Conservation (phyloP, 2,329 filamentous ascomycete genomes). For the Diaporthe sp. region DNA sequence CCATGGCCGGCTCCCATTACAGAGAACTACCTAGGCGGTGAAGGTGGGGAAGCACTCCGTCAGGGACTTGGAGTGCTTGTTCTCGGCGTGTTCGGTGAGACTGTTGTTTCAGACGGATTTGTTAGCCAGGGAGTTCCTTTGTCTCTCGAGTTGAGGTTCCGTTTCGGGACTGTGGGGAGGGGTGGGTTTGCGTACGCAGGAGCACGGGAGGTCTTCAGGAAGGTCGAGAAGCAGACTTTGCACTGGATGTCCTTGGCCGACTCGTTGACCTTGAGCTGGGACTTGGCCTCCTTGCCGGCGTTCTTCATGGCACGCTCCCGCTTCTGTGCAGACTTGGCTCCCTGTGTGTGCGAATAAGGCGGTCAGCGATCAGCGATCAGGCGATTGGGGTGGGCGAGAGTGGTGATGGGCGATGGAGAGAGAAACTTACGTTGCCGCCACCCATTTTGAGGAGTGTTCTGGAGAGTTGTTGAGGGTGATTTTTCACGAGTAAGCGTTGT, state of each 20-base stretch:
- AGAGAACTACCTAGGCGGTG: slow-evolving; percentile 43
- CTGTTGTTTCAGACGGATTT: slow-evolving; percentile 51
- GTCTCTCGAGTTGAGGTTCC: no score
- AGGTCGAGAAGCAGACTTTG: slow-evolving; percentile 81
- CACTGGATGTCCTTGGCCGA: slow-evolving; percentile 84
- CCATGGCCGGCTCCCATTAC: slow-evolving; percentile 5
- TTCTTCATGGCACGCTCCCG: slow-evolving; percentile 80
- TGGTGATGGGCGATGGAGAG: background rate
- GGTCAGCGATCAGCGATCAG: slow-evolving; percentile 24
- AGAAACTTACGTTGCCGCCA: slow-evolving; percentile 38
- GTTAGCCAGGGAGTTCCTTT: background rate
- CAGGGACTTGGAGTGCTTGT: slow-evolving; percentile 83
- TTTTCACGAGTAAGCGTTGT: background rate
- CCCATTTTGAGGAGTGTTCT: slow-evolving; percentile 34
- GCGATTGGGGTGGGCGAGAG: no score
- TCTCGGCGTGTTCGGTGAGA: slow-evolving; percentile 78
- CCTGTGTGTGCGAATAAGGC: slow-evolving; percentile 44
- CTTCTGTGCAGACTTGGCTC: slow-evolving; percentile 69
- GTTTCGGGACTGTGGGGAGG: background rate
- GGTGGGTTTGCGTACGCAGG: slow-evolving; percentile 66
- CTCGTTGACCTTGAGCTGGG: slow-evolving; percentile 79
- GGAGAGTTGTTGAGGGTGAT: slow-evolving; percentile 1
- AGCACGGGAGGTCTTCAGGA: slow-evolving; percentile 82
- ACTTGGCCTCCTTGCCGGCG: slow-evolving; percentile 69
- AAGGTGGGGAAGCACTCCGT: slow-evolving; percentile 78